Evolutionary conservation across 1,284 basidiomycete genomes (phyloP), one percentile per base, ranked within the genome.

Genomic region (Termitomyces sp.): DNA sequence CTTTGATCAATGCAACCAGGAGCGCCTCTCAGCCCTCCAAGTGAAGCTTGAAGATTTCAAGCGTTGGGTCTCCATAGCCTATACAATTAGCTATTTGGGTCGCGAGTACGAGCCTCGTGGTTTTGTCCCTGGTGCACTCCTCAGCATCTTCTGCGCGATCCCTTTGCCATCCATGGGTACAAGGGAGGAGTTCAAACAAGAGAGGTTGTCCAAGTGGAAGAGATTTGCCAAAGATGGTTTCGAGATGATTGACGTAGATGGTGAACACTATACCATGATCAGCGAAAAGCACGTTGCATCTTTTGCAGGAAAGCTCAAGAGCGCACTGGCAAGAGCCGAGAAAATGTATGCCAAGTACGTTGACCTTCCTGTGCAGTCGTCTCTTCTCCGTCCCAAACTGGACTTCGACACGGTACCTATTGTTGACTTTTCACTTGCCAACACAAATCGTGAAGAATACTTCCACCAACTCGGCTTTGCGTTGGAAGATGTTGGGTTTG

Each of bases 261-360:
- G 68, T 9, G 65, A 66, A 56, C 68, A 68, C 49, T 68, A 68
- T 52, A 69, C 65, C 2, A 68, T 69, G 68, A 57, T 68, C 41
- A 57, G 60, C 21, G 63, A 65, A 47, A 59, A 62, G 34, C 54
- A 67, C 38, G 60, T 59, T 35, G 47, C 34, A 5, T 59, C 59
- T 9, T 66, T 67, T 49, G 58, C 62, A 4, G 51, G 45, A 14
- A 52, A 60, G 14, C 46, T 65, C 16, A 53, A 55, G 19, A 39
- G 14, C 3, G 62, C 62, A 5, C 54, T 65, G 14, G 28, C 46
- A 21, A 52, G 61, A 14, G 60, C 60, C 3, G 60, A 61, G 28
- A 9, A 26, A 42, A 46, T 50, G 10, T 49, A 54, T 38, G 7
- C 38, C 13, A 49, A 47, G 30, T 37, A 40, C 9, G 10, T 44